Evolutionary conservation across 495 filamentous ascomycete species (phyloP).

Genomic region (Massariosphaeria phaeospora): DNA sequence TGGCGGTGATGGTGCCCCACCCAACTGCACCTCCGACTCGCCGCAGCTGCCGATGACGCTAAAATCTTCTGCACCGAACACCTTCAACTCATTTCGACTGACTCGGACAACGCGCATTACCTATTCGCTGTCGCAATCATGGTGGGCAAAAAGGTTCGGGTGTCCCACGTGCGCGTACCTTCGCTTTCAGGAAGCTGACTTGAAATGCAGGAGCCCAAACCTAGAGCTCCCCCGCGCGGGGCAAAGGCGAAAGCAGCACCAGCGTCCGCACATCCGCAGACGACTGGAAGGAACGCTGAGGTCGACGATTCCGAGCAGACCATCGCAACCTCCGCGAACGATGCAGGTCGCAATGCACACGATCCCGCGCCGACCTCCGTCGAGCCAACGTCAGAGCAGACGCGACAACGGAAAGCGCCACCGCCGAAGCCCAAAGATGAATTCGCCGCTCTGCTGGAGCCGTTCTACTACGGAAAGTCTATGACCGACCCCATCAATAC

Average conservation of each 20-base stretch:
- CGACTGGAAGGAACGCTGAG: neutral
- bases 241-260: conserved; percentile 4
- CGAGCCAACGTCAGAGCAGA: neutral
- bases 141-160: too few relatives aligned
- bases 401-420: conserved; percentile 10
- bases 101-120: too few relatives aligned
- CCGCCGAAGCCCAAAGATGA: conserved; percentile 9
- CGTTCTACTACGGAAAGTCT: conserved; percentile 92
- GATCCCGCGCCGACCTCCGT: neutral
- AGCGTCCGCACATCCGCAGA: neutral
- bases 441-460: conserved; percentile 86
- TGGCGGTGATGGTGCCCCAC: too few relatives aligned
- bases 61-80: too few relatives aligned
- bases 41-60: too few relatives aligned
- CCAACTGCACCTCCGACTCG: too few relatives aligned
- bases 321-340: neutral
- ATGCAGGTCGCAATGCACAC: neutral
- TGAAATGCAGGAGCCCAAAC: conserved; percentile 4
- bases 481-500: conserved; percentile 91
- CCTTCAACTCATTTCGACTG: too few relatives aligned
- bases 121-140: too few relatives aligned
- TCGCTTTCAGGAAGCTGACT: too few relatives aligned
- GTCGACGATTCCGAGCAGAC: neutral
- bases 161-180: too few relatives aligned
- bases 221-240: conserved; percentile 19